A percentile compares a stretch with the other conserved stretches of the same genome.
Conservation (phyloP, 2,329 filamentous ascomycete species). For the Metarhizium humberi region DNA sequence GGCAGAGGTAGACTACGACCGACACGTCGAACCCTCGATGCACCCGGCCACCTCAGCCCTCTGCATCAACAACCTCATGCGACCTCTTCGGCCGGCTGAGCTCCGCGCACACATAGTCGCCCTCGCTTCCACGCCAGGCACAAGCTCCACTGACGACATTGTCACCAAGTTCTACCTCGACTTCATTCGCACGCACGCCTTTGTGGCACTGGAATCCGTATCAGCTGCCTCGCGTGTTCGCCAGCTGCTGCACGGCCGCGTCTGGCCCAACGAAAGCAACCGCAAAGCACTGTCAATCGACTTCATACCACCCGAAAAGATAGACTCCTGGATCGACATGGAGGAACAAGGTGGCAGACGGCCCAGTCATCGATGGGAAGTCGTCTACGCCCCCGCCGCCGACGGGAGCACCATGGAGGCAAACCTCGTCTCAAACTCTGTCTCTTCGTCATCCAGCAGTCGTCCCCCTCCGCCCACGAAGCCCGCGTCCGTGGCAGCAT, state of each 20-base stretch:
- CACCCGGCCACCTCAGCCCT: slow-evolving; percentile 68
- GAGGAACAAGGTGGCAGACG: slow-evolving; percentile 46
- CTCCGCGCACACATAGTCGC: slow-evolving; percentile 61
- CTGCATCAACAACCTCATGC: slow-evolving; percentile 86
- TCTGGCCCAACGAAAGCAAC: slow-evolving; percentile 82
- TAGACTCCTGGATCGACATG: slow-evolving; percentile 63
- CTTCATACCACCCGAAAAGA: slow-evolving; percentile 70
- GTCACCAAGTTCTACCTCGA: slow-evolving; percentile 72
- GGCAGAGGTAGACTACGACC: slow-evolving; percentile 23
- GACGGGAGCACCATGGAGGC: slow-evolving; percentile 44
- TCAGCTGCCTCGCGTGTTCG: slow-evolving; percentile 70
- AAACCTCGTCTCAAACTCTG: slow-evolving; percentile 5
- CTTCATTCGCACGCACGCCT: slow-evolving; percentile 77
- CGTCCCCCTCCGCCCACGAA: slow-evolving; percentile 7
- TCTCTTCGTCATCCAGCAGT: slow-evolving; percentile 4
- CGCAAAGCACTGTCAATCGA: slow-evolving; percentile 82
- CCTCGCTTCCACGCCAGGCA: slow-evolving; percentile 51
- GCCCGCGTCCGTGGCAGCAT: background rate
- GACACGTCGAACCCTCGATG: slow-evolving; percentile 43
- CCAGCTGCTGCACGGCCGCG: slow-evolving; percentile 61
- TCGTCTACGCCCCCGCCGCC: slow-evolving; percentile 54
- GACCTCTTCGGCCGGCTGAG: slow-evolving; percentile 62
- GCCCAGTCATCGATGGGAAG: slow-evolving; percentile 54
- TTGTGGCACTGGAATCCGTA: slow-evolving; percentile 61
- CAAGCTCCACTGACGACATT: slow-evolving; percentile 39